Percentiles rank a stretch among this genome's conserved stretches.
These are phyloP conservation scores for Lactarius pseudohatsudake DNA, from an alignment of 768 basidiomycete species.

Conservation along the genomic window DNA sequence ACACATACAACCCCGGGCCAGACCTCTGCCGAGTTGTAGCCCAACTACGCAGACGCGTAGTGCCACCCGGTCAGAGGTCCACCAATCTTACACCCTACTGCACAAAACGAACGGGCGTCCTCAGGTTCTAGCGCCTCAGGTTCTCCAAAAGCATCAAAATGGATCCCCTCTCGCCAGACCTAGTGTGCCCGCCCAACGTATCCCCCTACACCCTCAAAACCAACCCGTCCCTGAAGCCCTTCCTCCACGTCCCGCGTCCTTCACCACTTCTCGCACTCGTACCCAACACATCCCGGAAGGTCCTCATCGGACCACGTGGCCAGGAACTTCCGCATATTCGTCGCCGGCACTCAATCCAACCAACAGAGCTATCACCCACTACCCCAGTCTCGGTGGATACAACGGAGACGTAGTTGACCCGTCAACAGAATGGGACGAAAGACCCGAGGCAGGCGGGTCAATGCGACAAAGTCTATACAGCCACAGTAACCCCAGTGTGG, in stretches of 20 bases:
- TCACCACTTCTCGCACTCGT: background rate
- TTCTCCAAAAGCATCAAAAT: background rate
- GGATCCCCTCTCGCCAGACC: background rate
- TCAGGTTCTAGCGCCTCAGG: background rate
- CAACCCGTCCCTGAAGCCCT: background rate
- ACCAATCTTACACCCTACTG: background rate
- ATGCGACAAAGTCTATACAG: slow-evolving; percentile 11
- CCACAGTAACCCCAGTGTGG: slow-evolving; percentile 18
- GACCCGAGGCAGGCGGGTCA: slow-evolving; percentile 13
- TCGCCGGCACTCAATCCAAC: background rate
- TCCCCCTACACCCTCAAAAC: background rate
- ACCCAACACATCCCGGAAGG: background rate
- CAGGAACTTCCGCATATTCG: background rate
- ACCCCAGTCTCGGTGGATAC: background rate
- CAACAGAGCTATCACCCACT: background rate
- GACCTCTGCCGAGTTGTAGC: background rate
- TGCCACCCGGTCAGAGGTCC: background rate
- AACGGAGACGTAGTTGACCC: background rate
- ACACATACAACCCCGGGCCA: background rate
- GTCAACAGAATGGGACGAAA: slow-evolving; percentile 9
- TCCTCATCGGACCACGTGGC: slow-evolving; percentile 13
- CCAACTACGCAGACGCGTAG: background rate
- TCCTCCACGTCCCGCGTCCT: background rate
- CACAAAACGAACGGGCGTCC: background rate
- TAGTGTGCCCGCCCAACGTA: background rate